A percentile compares a stretch with the other conserved stretches of the same genome.
Conservation (phyloP, 1,284 basidiomycete species). For the Puccinia triticina region DNA sequence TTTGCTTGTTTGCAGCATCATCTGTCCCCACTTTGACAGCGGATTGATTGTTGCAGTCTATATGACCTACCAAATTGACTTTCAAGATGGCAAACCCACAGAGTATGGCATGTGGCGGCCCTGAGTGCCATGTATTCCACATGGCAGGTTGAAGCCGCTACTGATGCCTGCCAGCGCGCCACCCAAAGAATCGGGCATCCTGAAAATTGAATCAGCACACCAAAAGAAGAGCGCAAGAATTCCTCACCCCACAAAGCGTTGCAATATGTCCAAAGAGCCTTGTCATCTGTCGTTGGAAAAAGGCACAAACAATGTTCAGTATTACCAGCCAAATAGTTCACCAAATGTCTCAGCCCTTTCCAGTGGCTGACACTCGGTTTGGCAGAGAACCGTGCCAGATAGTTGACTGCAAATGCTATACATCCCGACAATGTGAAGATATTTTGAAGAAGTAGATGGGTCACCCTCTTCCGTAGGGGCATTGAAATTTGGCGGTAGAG, state of each 20-base stretch:
- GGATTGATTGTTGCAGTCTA: background rate
- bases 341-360: background rate
- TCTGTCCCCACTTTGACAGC: too few relatives aligned
- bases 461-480: background rate
- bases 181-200: too few relatives aligned
- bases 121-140: too few relatives aligned
- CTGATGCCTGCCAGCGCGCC: too few relatives aligned
- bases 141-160: too few relatives aligned
- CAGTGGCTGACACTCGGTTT: background rate
- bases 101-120: background rate
- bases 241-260: slow-evolving; percentile 18
- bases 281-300: too few relatives aligned
- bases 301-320: too few relatives aligned
- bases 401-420: slow-evolving; percentile 12
- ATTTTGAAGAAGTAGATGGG: background rate
- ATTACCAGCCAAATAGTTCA: too few relatives aligned
- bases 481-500: background rate
- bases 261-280: background rate
- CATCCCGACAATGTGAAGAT: background rate
- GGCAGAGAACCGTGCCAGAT: slow-evolving; percentile 17
- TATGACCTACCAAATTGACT: background rate
- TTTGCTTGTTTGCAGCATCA: too few relatives aligned
- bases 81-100: background rate
- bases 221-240: background rate
- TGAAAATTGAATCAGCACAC: background rate